Percentiles rank a stretch among this genome's conserved stretches.
Evolutionary conservation across 208 protist species (phyloP).

Genomic region (Wallacemonas sp.): DNA sequence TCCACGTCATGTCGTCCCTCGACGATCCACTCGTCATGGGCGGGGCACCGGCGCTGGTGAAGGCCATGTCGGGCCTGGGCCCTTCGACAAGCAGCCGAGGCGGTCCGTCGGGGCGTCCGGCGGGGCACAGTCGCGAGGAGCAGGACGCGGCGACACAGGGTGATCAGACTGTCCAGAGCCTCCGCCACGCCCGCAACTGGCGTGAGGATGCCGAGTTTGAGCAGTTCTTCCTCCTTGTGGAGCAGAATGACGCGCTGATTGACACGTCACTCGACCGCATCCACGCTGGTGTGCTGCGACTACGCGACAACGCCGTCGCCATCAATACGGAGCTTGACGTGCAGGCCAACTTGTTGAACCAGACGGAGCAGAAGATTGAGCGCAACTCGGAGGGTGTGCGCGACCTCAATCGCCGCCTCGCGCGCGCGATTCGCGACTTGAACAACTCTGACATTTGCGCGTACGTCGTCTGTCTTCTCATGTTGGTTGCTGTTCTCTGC

Average conservation of each 20-base stretch:
- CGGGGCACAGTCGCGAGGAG: constrained; percentile 2
- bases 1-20: constrained; percentile 26
- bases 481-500: constrained; percentile 40
- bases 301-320: constrained; percentile 64
- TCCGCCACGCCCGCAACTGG: constrained; percentile 22
- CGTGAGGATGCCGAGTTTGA: constrained; percentile 69
- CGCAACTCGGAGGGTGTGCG: constrained; percentile 39
- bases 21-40: constrained; percentile 20
- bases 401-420: constrained; percentile 57
- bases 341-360: constrained; percentile 57
- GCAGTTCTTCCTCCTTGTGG: constrained; percentile 55
- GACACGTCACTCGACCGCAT: constrained; percentile 73
- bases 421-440: constrained; percentile 48
- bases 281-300: constrained; percentile 41
- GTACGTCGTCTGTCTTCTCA: constrained; percentile 52
- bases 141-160: neutral
- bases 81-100: neutral
- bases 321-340: constrained; percentile 62
- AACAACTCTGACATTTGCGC: constrained; percentile 52
- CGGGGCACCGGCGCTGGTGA: constrained; percentile 1
- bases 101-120: neutral
- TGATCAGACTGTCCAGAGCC: too few relatives aligned
- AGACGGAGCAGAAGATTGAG: constrained; percentile 44
- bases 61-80: neutral
- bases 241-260: constrained; percentile 60